Evolutionary conservation across 768 basidiomycete species (phyloP), one percentile per base, ranked within the genome.

Genomic region (Phylloporus sp.): DNA sequence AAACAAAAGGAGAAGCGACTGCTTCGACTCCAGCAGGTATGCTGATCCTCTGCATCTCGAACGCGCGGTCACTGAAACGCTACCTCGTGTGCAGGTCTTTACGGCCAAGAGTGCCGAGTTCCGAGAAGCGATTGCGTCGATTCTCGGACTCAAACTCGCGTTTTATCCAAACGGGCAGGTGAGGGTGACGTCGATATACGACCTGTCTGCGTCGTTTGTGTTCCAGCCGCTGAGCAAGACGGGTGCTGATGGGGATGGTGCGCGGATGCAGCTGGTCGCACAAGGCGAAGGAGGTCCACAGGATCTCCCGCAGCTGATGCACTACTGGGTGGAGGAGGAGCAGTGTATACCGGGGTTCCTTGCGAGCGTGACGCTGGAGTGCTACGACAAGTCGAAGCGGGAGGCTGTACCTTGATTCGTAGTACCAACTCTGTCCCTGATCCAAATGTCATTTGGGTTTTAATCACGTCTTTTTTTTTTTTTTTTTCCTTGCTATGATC

Each of bases 121-220:
- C 72, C 80, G 89, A 31, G 90, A 94, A 61, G 84, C 92, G 6
- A 86, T 97, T 49, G 83, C 86, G 5, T 83, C 87, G 0, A 85
- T 98, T 39, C 77, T 97, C 0, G 95, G 94, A 6, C 83, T 92
- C 61, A 91, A 95, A 58, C 78, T 97, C 40, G 84, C 86, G 2
- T 96, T 97, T 62, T 89, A 89, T 60, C 88, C 86, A 14, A 91
- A 90, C 41, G 94, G 93, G 0, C 82, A 90, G 55, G 85, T 97
- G 39, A 78, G 89, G 18, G 82, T 96, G 50, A 94, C 92, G 5
- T 87, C 86, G n/a, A 77, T 90, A 56, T 97, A 86, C 68, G 93
- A 96, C 52, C 79, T 90, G 6, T 78, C 78, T 43, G 87, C 90
- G 23, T 83, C 86, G 38, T 94, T 96, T 61, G 86, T 92, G 24